These are phyloP conservation scores for Pleurotus cornucopiae DNA, from an alignment of 768 basidiomycete species.

Conservation along the genomic window DNA sequence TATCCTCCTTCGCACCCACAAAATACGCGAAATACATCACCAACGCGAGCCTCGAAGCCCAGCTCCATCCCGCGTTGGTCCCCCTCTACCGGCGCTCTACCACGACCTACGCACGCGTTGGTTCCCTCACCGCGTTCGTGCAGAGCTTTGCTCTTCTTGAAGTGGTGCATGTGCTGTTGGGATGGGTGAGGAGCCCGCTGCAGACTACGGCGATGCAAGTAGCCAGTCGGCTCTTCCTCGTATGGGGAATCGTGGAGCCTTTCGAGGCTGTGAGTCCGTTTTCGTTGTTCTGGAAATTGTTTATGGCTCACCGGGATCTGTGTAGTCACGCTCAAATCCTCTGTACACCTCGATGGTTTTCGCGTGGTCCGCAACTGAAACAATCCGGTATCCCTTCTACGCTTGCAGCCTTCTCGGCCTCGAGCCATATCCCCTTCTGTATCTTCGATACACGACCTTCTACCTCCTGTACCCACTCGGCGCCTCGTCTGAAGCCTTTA, in stretches of 20 bases:
- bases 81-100: conserved; percentile 46
- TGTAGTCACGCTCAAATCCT: conserved; percentile 65
- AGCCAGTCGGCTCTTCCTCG: conserved; percentile 71
- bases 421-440: conserved; percentile 51
- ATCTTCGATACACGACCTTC: conserved; percentile 89
- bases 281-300: neutral
- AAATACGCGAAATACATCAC: conserved; percentile 22
- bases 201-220: conserved; percentile 79
- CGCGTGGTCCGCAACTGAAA: conserved; percentile 89
- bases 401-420: conserved; percentile 56
- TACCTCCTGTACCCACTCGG: conserved; percentile 92
- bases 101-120: conserved; percentile 61
- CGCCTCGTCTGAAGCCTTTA: conserved; percentile 84
- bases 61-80: conserved; percentile 32
- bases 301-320: too few relatives aligned
- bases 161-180: conserved; percentile 72
- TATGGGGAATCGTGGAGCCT: conserved; percentile 78
- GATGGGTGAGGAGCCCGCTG: conserved; percentile 76
- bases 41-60: conserved; percentile 26
- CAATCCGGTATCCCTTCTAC: conserved; percentile 90
- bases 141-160: conserved; percentile 86
- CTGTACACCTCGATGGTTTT: conserved; percentile 88
- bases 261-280: conserved; percentile 51
- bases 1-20: conserved; percentile 30
- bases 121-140: conserved; percentile 59